Evolutionary conservation across 2,329 filamentous ascomycete genomes (phyloP).

Genomic region (Hortaea sp.): DNA sequence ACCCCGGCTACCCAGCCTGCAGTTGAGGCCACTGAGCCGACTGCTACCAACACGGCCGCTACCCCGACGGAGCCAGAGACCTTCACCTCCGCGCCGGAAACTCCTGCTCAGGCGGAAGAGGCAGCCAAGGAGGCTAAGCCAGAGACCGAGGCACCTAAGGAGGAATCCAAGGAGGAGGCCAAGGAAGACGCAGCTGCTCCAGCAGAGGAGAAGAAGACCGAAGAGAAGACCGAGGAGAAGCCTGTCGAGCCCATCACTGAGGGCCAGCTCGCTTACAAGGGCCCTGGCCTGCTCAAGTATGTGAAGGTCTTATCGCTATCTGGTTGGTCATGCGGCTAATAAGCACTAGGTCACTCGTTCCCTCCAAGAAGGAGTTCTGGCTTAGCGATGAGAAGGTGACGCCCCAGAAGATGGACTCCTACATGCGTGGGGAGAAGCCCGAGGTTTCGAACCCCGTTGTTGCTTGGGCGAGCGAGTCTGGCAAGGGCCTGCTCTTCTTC

Average conservation of each 20-base stretch:
- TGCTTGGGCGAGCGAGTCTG: conserved; percentile 86
- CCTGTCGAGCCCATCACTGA: conserved; percentile 62
- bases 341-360: conserved; percentile 63
- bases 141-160: background rate
- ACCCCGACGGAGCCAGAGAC: background rate
- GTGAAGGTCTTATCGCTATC: conserved; percentile 24
- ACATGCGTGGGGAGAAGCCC: conserved; percentile 82
- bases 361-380: conserved; percentile 83
- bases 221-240: conserved; percentile 35
- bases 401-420: conserved; percentile 61
- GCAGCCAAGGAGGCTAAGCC: conserved; percentile 1
- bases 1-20: background rate
- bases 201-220: conserved; percentile 10
- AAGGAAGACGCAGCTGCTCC: conserved; percentile 5
- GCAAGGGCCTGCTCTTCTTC: conserved; percentile 89
- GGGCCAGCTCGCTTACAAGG: conserved; percentile 83
- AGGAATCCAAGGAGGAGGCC: conserved; percentile 29
- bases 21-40: conserved; percentile 2
- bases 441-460: conserved; percentile 66
- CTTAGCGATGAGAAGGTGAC: conserved; percentile 57
- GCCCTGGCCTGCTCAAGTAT: conserved; percentile 80
- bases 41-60: background rate
- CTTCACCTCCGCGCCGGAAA: background rate
- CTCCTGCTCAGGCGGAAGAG: background rate
- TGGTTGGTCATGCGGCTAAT: conserved; percentile 4